These are phyloP conservation scores for Lactifluus subvellereus DNA, from an alignment of 768 basidiomycete genomes.

Conservation along the genomic window DNA sequence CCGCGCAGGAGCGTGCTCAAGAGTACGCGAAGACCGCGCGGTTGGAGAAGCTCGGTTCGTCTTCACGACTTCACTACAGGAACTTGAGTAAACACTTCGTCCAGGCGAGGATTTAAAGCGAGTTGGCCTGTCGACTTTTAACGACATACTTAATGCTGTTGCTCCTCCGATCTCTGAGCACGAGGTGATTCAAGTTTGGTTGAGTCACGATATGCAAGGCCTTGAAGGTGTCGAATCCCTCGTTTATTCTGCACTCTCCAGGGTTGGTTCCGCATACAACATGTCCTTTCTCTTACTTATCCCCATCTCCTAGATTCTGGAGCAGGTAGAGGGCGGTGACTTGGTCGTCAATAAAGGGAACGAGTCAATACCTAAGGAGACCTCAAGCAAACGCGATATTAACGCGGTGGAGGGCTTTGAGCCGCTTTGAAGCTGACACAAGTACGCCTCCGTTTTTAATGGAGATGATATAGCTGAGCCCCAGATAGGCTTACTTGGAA, in stretches of 20 bases:
- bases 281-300: neutral
- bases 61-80: neutral
- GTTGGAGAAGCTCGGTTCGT: constrained; percentile 81
- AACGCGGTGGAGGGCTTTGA: constrained; percentile 82
- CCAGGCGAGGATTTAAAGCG: constrained; percentile 86
- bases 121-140: constrained; percentile 82
- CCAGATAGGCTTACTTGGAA: constrained; percentile 63
- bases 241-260: constrained; percentile 81
- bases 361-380: constrained; percentile 64
- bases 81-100: constrained; percentile 18
- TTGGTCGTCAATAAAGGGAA: constrained; percentile 81
- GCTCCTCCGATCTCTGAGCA: constrained; percentile 98
- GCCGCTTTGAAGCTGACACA: constrained; percentile 81
- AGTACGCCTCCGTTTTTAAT: constrained; percentile 38
- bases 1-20: constrained; percentile 32
- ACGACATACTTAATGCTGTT: constrained; percentile 90
- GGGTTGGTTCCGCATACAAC: constrained; percentile 43
- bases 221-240: constrained; percentile 93
- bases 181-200: constrained; percentile 93
- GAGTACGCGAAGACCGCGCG: constrained; percentile 85
- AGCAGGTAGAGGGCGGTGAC: constrained; percentile 91
- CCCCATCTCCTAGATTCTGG: constrained; percentile 57
- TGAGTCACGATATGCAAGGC: constrained; percentile 94
- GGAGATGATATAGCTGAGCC: neutral
- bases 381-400: constrained; percentile 54